These are phyloP conservation scores for Globisporangium middletonii DNA, from an alignment of 352 stramenopile genomes.

Conservation along the genomic window DNA sequence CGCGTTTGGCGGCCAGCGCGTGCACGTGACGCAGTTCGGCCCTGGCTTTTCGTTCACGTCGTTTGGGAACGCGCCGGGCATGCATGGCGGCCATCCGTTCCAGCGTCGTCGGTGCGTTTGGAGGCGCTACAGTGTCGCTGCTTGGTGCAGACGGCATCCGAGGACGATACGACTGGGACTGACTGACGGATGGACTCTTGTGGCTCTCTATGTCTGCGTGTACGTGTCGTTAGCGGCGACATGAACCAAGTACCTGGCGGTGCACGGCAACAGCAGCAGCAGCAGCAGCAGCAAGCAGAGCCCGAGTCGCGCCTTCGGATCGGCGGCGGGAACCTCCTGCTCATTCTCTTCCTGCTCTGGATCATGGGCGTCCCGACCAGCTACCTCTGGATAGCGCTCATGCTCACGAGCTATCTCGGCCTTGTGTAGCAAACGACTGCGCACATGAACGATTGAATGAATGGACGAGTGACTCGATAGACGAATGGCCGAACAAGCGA, in stretches of 20 bases:
- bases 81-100: slow-evolving; percentile 39
- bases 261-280: slow-evolving; percentile 16
- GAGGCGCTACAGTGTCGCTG: too few relatives aligned
- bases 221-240: slow-evolving; percentile 16
- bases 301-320: slow-evolving; percentile 52
- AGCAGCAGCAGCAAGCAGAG: slow-evolving; percentile 23
- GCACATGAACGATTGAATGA: slow-evolving; percentile 1
- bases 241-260: slow-evolving; percentile 17
- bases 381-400: slow-evolving; percentile 76
- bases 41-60: slow-evolving; percentile 73
- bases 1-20: slow-evolving; percentile 45
- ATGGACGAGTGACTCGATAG: too few relatives aligned
- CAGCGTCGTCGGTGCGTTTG: slow-evolving; percentile 40
- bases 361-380: slow-evolving; percentile 76
- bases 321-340: slow-evolving; percentile 61
- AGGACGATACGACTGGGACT: too few relatives aligned
- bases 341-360: slow-evolving; percentile 74
- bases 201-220: not conserved
- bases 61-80: slow-evolving; percentile 51
- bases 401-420: slow-evolving; percentile 72
- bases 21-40: slow-evolving; percentile 75
- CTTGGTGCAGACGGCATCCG: too few relatives aligned
- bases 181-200: not conserved
- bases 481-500: too few relatives aligned
- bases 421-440: slow-evolving; percentile 29